Base-by-base conservation (phyloP, 805 yeast species). In the Candida tammaniensis region DNA sequence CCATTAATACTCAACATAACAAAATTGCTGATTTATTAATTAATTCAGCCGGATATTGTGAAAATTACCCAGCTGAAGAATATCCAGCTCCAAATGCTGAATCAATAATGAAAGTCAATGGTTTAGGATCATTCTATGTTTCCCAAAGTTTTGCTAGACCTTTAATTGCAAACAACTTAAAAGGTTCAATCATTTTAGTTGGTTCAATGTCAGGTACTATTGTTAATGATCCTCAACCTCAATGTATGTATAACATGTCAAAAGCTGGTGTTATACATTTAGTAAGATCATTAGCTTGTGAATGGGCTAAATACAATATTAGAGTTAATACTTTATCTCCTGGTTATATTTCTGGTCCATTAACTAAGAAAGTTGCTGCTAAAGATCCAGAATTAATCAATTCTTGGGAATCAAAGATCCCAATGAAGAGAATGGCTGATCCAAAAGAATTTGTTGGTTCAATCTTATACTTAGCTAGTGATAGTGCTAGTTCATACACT, bases 241-340 rank as follows among this genome's bases (percentile, higher is more conserved):
- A 82, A 60, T 72, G 78, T 44, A 84, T 84, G 48, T 84, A 84
- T 72, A 84, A 84, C 70, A 80, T 82, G 84, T 72, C 91, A 48
- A 84, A 84, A 66, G 93, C 93, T 12, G 93, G 89, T 55, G 91
- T 83, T 27, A 82, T 83, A 49, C 93, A 84, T 61, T 66, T 84
- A 72, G 84, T 75, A 36, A 76, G 77, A 56, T 75, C 89, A 3
- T 64, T 84, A 48, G 93, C 88, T 26, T 76, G 81, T 43, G 94
- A 84, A 60, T 84, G 93, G 93, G 85, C 93, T 32, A 71, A 76
- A 49, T 78, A 76, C 62, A 76, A 76, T 50, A 80, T 82, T 52
- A 75, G 91, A 59, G 86, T 84, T 48, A 83, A 84, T 66, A 75
- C 89, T 20, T 64, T 84, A 45, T 76, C 85, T 24, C 93, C 93